Base-by-base conservation (phyloP, 306 rosid species). In the Senna tora region DNA sequence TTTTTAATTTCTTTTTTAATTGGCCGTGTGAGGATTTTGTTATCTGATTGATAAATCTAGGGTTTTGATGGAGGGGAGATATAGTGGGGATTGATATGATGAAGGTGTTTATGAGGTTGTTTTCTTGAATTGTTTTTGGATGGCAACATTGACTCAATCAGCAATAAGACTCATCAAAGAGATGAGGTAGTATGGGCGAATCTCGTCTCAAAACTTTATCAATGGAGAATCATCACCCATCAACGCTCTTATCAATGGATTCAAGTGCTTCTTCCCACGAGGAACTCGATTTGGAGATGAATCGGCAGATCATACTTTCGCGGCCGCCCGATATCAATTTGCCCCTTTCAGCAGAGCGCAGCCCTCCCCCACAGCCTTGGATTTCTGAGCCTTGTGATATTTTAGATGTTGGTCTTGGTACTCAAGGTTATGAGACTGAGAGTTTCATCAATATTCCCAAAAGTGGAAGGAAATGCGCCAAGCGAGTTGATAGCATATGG, bases 31-130 rank as follows among this genome's bases (percentile, higher is more conserved):
- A 76, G 83, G 84, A 79, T 65, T 73, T 80, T 85, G 73, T 77
- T 68, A 57, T 83, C 65, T 86, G 84, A 68, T 80, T 84, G 82
- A 67, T 77, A 65, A 86, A 84, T 75, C 73, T 82, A 88, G 91
- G 89, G 83, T 59, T 76, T 84, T 84, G 91, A 86, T 86, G 89
- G 94, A 88, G 79, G 91, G 91, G 71, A 88, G 93, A 86, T 88
- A 88, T 58, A 88, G 89, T 80, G 93, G 90, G 58, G 93, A 88
- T 83, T 85, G 86, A 83, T 70, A 67, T 66, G 78, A 54, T 69
- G 77, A 55, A 80, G 81, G 84, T 85, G 71, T 72, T 76, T 69
- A 54, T 71, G 69, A 71, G 79, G 74, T 75, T 81, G 69, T 73
- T 80, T 71, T 70, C 64, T 83, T 81, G 81, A 71, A 62, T 81